phyloP scores from a whole-genome alignment of 2,329 filamentous ascomycete species.

The Hypomyces rosellus region DNA sequence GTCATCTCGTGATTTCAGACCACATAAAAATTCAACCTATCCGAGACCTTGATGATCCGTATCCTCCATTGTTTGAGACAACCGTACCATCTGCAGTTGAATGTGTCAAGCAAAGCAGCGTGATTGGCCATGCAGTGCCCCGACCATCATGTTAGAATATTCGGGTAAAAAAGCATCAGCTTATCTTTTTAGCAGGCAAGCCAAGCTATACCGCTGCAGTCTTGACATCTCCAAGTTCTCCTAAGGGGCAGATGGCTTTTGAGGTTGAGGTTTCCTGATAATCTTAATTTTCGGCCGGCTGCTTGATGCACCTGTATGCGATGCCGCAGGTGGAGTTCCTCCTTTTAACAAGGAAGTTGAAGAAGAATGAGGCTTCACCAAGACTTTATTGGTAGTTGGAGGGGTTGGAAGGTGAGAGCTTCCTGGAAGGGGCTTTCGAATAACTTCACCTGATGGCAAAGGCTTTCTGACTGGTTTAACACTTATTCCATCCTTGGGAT shows the following conservation, averaged over 20 bases:
- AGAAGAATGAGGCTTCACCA: constrained; percentile 17
- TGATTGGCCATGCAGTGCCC: too few relatives aligned
- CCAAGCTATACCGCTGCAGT: too few relatives aligned
- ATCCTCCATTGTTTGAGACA: not conserved
- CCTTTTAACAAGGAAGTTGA: constrained; percentile 19
- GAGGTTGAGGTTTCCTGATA: constrained; percentile 28
- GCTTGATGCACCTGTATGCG: constrained; percentile 17
- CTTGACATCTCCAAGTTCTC: constrained; percentile 1
- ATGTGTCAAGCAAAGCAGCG: too few relatives aligned
- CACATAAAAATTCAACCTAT: too few relatives aligned
- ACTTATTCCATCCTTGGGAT: constrained; percentile 24
- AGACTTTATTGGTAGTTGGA: constrained; percentile 22
- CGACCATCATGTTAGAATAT: too few relatives aligned
- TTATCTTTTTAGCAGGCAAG: too few relatives aligned
- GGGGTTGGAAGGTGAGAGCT: constrained; percentile 19
- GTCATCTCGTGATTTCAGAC: too few relatives aligned
- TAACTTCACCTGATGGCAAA: constrained; percentile 6
- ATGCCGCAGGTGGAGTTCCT: constrained; percentile 18
- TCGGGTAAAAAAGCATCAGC: too few relatives aligned
- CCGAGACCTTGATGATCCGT: not conserved
- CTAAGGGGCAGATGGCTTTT: constrained; percentile 18
- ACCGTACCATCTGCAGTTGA: too few relatives aligned
- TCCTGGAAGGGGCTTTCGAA: constrained; percentile 30
- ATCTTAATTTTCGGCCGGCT: constrained; percentile 32
- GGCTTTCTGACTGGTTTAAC: constrained; percentile 32